phyloP scores from a whole-genome alignment of 1,139 yeast species.

The Yamadazyma conglobata region DNA sequence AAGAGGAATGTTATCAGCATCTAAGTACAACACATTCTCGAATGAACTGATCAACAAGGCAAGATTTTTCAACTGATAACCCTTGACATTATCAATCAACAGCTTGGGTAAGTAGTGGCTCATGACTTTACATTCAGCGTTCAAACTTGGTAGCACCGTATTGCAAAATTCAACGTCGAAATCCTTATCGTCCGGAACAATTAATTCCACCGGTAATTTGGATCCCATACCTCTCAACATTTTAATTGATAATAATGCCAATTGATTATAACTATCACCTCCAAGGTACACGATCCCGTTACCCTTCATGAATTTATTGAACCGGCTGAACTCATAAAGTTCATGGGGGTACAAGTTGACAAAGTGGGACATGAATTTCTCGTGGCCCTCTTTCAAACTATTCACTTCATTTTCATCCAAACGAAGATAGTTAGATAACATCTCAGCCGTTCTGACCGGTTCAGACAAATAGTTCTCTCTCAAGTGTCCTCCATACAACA shows the following conservation, averaged over 20 bases:
- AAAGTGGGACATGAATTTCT: conserved; percentile 19
- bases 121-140: conserved; percentile 32
- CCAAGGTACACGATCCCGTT: conserved; percentile 63
- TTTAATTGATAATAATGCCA: conserved; percentile 52
- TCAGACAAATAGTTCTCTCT: conserved; percentile 31
- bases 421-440: conserved; percentile 21
- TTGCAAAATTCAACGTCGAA: conserved; percentile 31
- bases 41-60: conserved; percentile 35
- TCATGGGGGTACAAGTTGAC: conserved; percentile 22
- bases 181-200: conserved; percentile 27
- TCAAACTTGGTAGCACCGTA: conserved; percentile 25
- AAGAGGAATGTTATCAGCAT: conserved; percentile 35
- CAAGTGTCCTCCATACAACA: conserved; percentile 34
- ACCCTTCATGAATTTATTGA: conserved; percentile 36
- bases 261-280: conserved; percentile 57
- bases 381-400: conserved; percentile 21
- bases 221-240: conserved; percentile 53
- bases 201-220: conserved; percentile 55
- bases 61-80: conserved; percentile 32
- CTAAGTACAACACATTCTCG: conserved; percentile 31
- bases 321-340: conserved; percentile 18
- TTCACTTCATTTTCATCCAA: conserved; percentile 20
- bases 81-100: conserved; percentile 19
- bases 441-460: conserved; percentile 25
- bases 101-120: conserved; percentile 27